Conservation (phyloP, 768 basidiomycete species). For the Sutorius australiensis region DNA sequence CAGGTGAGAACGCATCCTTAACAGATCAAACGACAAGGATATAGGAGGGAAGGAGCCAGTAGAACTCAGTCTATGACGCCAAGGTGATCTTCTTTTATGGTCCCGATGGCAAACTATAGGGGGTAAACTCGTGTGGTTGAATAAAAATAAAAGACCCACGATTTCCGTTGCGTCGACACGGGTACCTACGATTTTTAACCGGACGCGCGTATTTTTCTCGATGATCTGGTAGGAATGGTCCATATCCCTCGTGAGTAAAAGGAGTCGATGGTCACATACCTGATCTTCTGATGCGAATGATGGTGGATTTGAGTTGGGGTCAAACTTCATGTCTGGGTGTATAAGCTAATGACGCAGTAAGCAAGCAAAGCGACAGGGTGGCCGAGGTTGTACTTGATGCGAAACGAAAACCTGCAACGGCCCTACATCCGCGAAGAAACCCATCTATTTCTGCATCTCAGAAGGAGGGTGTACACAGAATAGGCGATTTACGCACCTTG, state of each 20-base stretch:
- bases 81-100: conserved; percentile 96
- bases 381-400: conserved; percentile 65
- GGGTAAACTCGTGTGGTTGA: conserved; percentile 1
- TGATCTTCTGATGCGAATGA: conserved; percentile 91
- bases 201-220: conserved; percentile 87
- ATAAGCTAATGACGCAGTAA: conserved; percentile 60
- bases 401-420: conserved; percentile 94
- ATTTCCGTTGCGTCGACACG: conserved; percentile 98
- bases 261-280: conserved; percentile 36
- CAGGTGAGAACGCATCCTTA: not conserved
- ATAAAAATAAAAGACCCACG: conserved; percentile 44
- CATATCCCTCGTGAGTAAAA: not conserved
- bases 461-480: not conserved
- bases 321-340: conserved; percentile 90
- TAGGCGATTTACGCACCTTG: conserved; percentile 56
- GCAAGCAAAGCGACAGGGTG: not conserved
- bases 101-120: conserved; percentile 91
- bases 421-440: conserved; percentile 96
- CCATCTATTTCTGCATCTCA: conserved; percentile 62
- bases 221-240: conserved; percentile 56
- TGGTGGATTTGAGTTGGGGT: conserved; percentile 95
- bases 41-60: not conserved
- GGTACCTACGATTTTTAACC: conserved; percentile 97
- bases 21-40: not conserved
- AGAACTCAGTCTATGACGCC: conserved; percentile 75